Evolutionary conservation across 2,329 filamentous ascomycete species (phyloP), one percentile per base, ranked within the genome.

Genomic region (Colletotrichum sidae): DNA sequence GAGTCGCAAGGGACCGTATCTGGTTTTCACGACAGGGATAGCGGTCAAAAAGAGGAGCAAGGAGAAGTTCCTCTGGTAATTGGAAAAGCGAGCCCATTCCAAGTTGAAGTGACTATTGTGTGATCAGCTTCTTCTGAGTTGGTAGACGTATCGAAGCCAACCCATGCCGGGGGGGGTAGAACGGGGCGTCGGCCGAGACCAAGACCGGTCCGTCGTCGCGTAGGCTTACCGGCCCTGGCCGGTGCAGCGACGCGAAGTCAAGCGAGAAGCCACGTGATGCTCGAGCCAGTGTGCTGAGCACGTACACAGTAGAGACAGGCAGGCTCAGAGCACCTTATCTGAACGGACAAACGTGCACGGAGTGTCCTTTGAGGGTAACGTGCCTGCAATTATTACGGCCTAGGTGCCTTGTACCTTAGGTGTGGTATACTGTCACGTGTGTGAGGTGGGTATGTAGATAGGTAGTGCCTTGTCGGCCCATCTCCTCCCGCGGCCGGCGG

Each of bases 1-100:
- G 80, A 2, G 85, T 85, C 17, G 84, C 79, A 9, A 90, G 76
- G 13, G 86, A 80, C n/a, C 83, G 81, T 61, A 88, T 88, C 74
- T 90, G 88, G 53, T 80, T 76, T 52, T 87, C 84, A 60, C 88
- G 82, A 66, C 86, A 87, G 8, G 87, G 87, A 67, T 86, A 89
- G 15, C 70, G 76, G 50, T 83, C 74, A 37, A 79, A 71, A 7
- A 89, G 71, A 3, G 81, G 74, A 2, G 81, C 75, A 8, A 85
- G 72, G 8, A 86, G 69, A 41, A 80, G 72, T 70, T 88, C 86
- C 55, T 85, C 83, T 2, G 86, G 86, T 12, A 86, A 78, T 62
- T 79, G 73, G 71, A 88, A 88, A 13, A 84, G 72, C 6, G 78
- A 72, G 2, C 72, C 67, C 78, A 81, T 81, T 33, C 37, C 35